phyloP scores from a whole-genome alignment of 345 rosid species.

The Ceriops tagal region DNA sequence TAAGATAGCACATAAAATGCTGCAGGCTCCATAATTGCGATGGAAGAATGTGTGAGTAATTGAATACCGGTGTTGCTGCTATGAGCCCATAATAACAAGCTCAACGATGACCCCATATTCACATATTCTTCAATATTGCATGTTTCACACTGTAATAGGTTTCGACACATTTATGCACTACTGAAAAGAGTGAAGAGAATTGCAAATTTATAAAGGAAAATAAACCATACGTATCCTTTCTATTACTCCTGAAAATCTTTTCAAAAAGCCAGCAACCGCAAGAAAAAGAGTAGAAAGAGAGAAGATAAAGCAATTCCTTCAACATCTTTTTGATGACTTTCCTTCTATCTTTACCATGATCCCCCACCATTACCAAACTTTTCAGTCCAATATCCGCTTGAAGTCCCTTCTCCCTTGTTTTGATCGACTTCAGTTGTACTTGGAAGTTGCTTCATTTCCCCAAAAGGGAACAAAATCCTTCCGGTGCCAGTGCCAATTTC shows the following conservation, averaged over 20 bases:
- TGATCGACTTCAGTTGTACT: constrained; percentile 33
- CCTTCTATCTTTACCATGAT: constrained; percentile 21
- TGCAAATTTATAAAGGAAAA: background rate
- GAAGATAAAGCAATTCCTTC: constrained; percentile 1
- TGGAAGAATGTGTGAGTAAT: constrained; percentile 17
- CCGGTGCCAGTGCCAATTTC: constrained; percentile 30
- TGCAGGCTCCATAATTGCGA: background rate
- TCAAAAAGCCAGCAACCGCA: constrained; percentile 1
- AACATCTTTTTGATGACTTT: background rate
- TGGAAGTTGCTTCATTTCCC: constrained; percentile 35
- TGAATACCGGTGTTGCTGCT: too few relatives aligned
- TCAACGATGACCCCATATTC: background rate
- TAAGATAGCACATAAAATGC: background rate
- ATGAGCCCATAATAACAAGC: too few relatives aligned
- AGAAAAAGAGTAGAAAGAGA: background rate
- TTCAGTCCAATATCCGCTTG: constrained; percentile 27
- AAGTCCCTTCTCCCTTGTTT: constrained; percentile 38
- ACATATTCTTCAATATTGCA: constrained; percentile 15
- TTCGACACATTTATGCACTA: constrained; percentile 14
- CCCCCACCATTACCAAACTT: constrained; percentile 27
- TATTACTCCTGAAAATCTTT: constrained; percentile 20
- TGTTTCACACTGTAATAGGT: constrained; percentile 10
- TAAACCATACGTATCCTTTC: constrained; percentile 1
- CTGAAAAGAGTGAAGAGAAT: constrained; percentile 8
- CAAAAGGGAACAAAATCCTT: constrained; percentile 44